Evolutionary conservation across 305 asterid species (phyloP).

Genomic region (Solanum hybrid): DNA sequence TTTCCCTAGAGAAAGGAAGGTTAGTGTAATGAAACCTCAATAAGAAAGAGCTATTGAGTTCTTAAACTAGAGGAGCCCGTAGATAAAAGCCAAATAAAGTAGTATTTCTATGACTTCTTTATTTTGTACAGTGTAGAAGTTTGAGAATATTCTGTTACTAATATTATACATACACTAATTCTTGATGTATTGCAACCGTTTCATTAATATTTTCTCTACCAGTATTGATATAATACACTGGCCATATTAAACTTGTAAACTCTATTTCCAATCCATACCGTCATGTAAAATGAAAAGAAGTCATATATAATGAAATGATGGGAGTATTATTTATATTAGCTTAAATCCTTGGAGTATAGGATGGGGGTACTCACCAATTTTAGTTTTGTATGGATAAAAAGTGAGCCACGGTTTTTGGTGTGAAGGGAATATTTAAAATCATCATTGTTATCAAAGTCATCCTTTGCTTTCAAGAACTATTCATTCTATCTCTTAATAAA

Average conservation of each 20-base stretch:
- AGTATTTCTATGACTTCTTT: neutral
- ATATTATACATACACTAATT: neutral
- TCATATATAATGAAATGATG: neutral
- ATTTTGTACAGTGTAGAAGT: neutral
- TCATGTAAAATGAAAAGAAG: neutral
- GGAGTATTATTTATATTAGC: neutral
- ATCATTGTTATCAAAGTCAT: neutral
- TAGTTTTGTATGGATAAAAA: neutral
- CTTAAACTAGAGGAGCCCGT: neutral
- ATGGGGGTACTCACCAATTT: neutral
- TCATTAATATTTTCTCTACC: neutral
- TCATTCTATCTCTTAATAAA: slow-evolving; percentile 3
- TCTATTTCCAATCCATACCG: neutral
- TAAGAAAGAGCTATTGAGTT: neutral
- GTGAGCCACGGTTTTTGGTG: neutral
- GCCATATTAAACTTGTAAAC: neutral
- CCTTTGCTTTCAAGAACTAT: slow-evolving; percentile 4
- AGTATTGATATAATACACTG: neutral
- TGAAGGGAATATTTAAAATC: neutral
- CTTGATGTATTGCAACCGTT: neutral
- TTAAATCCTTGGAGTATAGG: neutral
- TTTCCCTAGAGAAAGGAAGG: neutral
- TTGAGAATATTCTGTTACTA: neutral
- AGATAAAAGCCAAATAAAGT: neutral
- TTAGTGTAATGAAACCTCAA: neutral